A percentile compares a stretch with the other conserved stretches of the same genome.
These are phyloP conservation scores for Suhomyces tanzawaensis DNA, from an alignment of 805 yeast genomes.

Conservation along the genomic window DNA sequence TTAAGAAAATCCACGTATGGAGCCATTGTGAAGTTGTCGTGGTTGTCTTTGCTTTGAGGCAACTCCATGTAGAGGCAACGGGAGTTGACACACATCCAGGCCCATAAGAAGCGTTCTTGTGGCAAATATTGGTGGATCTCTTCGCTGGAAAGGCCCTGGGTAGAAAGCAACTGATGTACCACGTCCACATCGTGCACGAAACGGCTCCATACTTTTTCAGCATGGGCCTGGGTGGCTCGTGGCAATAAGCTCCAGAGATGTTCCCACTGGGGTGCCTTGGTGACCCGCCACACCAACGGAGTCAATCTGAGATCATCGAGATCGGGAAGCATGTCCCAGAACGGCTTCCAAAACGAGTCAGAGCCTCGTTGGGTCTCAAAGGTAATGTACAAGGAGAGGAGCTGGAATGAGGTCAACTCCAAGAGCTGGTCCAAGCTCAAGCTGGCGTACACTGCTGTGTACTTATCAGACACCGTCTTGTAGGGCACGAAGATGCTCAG, in stretches of 20 bases:
- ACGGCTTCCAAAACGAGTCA: constrained; percentile 65
- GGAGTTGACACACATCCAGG: constrained; percentile 88
- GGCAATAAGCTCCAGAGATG: constrained; percentile 45
- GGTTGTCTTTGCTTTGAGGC: constrained; percentile 48
- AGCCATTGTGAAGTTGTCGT: constrained; percentile 82
- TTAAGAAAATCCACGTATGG: constrained; percentile 89
- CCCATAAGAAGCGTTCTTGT: constrained; percentile 48
- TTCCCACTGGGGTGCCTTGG: constrained; percentile 22
- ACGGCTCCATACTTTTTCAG: constrained; percentile 39
- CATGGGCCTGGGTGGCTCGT: constrained; percentile 35
- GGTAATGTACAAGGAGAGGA: constrained; percentile 49
- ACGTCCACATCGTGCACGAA: constrained; percentile 46
- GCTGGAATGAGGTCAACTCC: constrained; percentile 56
- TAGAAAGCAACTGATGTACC: constrained; percentile 25
- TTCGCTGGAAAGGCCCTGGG: constrained; percentile 6
- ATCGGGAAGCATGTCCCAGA: constrained; percentile 62
- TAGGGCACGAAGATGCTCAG: constrained; percentile 24
- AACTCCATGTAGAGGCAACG: constrained; percentile 82
- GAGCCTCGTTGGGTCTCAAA: constrained; percentile 41
- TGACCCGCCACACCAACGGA: constrained; percentile 63
- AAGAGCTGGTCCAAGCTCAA: constrained; percentile 35
- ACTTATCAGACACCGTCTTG: constrained; percentile 17
- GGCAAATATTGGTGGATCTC: constrained; percentile 9
- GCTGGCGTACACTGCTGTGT: constrained; percentile 29
- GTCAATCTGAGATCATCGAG: constrained; percentile 49